A percentile compares a stretch with the other conserved stretches of the same genome.
Evolutionary conservation across 441 rosid genomes (phyloP).

Genomic region (Corymbia calophylla): DNA sequence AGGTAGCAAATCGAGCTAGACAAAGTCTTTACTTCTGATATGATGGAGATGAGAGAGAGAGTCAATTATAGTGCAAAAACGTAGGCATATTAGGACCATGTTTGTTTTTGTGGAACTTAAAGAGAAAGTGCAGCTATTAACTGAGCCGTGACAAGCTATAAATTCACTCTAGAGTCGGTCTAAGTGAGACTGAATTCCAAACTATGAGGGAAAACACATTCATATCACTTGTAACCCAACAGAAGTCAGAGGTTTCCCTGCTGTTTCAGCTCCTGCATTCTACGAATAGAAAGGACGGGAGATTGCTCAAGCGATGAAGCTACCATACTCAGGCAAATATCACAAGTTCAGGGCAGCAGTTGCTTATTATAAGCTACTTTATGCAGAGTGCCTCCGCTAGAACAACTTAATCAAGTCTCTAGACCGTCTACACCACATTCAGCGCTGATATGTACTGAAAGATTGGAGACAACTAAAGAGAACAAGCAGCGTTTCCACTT

Average conservation of each 20-base stretch:
- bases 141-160: no score
- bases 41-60: not conserved
- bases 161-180: no score
- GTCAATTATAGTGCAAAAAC: not conserved
- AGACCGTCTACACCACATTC: not conserved
- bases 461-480: not conserved
- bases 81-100: not conserved
- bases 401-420: not conserved
- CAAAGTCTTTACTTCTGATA: not conserved
- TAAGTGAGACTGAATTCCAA: no score
- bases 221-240: no score
- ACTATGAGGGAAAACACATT: no score
- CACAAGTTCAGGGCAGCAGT: not conserved
- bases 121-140: not conserved
- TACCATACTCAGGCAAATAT: no score
- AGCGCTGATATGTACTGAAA: not conserved
- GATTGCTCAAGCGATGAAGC: no score
- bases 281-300: no score
- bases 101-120: not conserved
- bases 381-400: not conserved
- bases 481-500: constrained; percentile 13
- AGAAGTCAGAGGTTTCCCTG: no score
- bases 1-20: not conserved
- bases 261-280: no score
- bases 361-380: not conserved